Evolutionary conservation across 192 early-diverging fungal species (phyloP), one percentile per base, ranked within the genome.

Genomic region (Backusella mclennaniae): DNA sequence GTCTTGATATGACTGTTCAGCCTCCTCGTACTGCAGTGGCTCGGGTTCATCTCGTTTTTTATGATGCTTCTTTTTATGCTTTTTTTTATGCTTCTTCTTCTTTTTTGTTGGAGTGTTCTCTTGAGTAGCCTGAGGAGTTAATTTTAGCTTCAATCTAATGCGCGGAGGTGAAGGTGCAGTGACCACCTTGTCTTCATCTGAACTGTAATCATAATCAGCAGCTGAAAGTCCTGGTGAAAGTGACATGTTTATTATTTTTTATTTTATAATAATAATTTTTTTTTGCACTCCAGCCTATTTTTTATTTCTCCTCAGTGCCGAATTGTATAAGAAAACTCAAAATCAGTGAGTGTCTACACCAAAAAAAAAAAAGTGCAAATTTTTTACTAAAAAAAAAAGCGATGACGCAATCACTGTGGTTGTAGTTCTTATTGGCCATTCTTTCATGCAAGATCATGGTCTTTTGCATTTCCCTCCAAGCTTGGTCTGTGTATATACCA

Each of bases 121-220:
- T 68, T 36, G 26, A 8, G 52, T 14, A 9, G 56, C 3, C 9
- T 69, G 67, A 53, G 69, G 79, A 66, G 76, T 80, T n/a, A 80
- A 38, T 38, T 69, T 71, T 15, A 80, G 33, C 63, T 80, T 80
- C 19, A 80, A 36, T 68, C 71, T 80, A n/a, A 76, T 75, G 33
- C 71, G 77, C 17, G 74, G 44, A 35, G 29, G 52, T 14, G 66
- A 26, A 21, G 74, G 69, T 9, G 56, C 42, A 31, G 66, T 3
- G 8, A 31, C 69, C 0, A 75, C 23, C 14, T 53, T 46, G 19
- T 76, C 35, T 56, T 52, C 69, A 66, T 80, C 79, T 63, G 74
- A 76, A 33, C 74, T 76, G 29, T 69, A 36, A 56, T 80, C 74
- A 39, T 70, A 59, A 29, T 75, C 78, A 56, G 71, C 63, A 42